Conservation (phyloP, 305 asterid genomes). For the Fraxinus greggii region DNA sequence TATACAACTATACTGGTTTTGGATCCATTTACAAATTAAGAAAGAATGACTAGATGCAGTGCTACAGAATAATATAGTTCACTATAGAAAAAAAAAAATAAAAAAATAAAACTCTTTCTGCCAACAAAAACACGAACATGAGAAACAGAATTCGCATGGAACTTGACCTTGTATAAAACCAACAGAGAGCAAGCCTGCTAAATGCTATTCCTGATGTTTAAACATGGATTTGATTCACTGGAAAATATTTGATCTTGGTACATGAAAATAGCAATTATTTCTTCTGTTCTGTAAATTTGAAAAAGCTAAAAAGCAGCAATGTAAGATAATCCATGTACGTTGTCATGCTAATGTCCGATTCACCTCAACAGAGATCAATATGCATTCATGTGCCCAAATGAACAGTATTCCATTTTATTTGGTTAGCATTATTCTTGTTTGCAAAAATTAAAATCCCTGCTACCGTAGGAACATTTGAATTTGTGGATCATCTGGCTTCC, state of each 20-base stretch:
- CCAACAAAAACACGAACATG: slow-evolving; percentile 9
- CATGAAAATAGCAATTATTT: neutral
- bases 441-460: neutral
- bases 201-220: slow-evolving; percentile 1
- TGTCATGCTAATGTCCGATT: neutral
- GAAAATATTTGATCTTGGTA: neutral
- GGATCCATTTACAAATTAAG: slow-evolving; percentile 12
- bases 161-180: neutral
- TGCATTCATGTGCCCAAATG: neutral
- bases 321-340: neutral
- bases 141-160: neutral
- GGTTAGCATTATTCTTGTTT: neutral
- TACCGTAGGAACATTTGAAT: slow-evolving; percentile 1
- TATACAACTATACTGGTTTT: slow-evolving; percentile 1
- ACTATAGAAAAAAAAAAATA: neutral
- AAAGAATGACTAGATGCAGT: neutral
- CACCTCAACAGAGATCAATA: neutral
- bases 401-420: neutral
- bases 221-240: neutral
- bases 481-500: neutral
- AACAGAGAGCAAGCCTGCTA: slow-evolving; percentile 15
- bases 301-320: neutral
- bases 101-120: neutral
- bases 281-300: neutral
- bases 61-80: neutral